Conservation (phyloP, 2,329 filamentous ascomycete species). For the Aschersonia sp. region DNA sequence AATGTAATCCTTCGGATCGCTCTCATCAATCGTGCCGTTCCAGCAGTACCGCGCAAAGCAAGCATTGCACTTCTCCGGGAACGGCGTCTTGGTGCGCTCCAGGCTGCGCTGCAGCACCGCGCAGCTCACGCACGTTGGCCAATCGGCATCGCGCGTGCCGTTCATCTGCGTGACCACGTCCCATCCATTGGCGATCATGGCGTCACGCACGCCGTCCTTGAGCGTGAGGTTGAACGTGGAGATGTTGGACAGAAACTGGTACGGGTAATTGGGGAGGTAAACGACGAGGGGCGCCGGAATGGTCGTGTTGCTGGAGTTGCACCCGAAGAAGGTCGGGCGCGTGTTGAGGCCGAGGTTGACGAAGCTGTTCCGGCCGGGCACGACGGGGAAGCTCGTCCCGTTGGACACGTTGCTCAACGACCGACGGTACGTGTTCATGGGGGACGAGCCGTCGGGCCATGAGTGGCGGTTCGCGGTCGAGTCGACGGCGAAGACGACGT, state of each 20-base stretch:
- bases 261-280: constrained; percentile 69
- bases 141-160: constrained; percentile 55
- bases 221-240: constrained; percentile 61
- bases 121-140: constrained; percentile 78
- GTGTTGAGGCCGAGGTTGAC: constrained; percentile 42
- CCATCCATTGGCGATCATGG: constrained; percentile 80
- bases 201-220: constrained; percentile 52
- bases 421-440: constrained; percentile 42
- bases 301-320: constrained; percentile 40
- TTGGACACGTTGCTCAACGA: constrained; percentile 32
- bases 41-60: constrained; percentile 87
- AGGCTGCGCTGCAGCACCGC: constrained; percentile 70
- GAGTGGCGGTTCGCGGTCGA: constrained; percentile 41
- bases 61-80: constrained; percentile 56
- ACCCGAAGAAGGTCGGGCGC: constrained; percentile 49
- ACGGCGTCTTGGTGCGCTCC: constrained; percentile 49
- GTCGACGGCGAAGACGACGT: constrained; percentile 51
- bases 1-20: background rate
- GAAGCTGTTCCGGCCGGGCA: constrained; percentile 42
- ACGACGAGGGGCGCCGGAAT: constrained; percentile 55
- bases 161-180: constrained; percentile 74
- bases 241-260: constrained; percentile 61
- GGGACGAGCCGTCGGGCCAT: constrained; percentile 47
- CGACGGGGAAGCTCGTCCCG: constrained; percentile 40
- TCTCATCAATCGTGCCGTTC: constrained; percentile 51